Evolutionary conservation across 1,139 yeast genomes (phyloP), one percentile per base, ranked within the genome.

Genomic region (Suhomyces bolitotheri): DNA sequence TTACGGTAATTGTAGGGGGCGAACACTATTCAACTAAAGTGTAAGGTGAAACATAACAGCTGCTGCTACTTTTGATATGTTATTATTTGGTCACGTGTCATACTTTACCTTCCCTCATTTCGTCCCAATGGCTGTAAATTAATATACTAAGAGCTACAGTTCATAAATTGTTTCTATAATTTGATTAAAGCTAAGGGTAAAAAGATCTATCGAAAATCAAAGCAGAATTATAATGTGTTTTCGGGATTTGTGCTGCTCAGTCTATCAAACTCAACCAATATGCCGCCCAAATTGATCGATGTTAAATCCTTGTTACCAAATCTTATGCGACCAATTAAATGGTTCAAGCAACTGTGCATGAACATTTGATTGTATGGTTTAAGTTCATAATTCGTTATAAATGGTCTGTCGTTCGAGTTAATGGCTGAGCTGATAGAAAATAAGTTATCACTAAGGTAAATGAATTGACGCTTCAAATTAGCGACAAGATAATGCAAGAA

Each of bases 381-480:
- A 13, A 41, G 26, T 4, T 41, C 40, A 3, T 25, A 16, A 21
- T 41, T 37, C 4, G 22, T 27, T 15, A 41, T 35, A 15, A 53
- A 41, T 3, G 58, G 56, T 27, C 47, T 46, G 15, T 46, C 49
- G n/a, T 39, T 37, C 10, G 48, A 39, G 29, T 55, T 51, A 22
- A 56, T 48, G 8, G 51, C 43, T 7, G 60, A 53, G 31, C 50
- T 53, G 20, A 54, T 49, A 11, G 56, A 43, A 34, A 46, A 53
- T 10, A 58, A 38, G 38, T 55, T 56, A 34, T 52, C 52, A 29
- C 51, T 47, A 11, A 49, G 33, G 31, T 38, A 47, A 12, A 40
- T 39, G 29, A 53, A 48, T 33, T 52, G 55, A n/a, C 49, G 45
- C 41, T 55, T 55, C 27, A 56, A 45, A 17, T 42, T 41, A n/a